Evolutionary conservation across 2,329 filamentous ascomycete species (phyloP), one percentile per base, ranked within the genome.

Genomic region (Didymella lethalis): DNA sequence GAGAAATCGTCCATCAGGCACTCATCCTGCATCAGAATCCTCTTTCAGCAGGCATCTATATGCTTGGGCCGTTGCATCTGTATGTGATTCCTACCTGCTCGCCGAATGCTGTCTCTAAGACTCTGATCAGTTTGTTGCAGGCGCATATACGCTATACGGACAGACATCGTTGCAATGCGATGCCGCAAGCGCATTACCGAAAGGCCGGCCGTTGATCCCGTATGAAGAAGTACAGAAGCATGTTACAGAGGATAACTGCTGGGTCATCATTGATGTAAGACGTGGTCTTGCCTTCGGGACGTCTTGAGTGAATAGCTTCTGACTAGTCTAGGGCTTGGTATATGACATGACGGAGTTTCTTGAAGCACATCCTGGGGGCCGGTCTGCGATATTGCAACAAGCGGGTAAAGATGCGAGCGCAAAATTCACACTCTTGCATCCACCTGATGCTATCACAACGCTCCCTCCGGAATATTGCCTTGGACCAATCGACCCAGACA

Each of bases 161-260:
- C 51, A 54, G 16, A 31, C 26, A 10, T 18, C 43, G 2, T 45
- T 54, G 18, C 51, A 38, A 31, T 54, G 51, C 44, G 51, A 54
- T 18, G 43, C 51, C 41, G 44, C 43, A 20, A 28, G 28, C 2
- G 25, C 14, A 31, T 26, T 31, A 4, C 7, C 18, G 11, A 25
- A 23, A 11, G 18, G 5, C 2, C 43, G 12, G 12, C 11, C 25
- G 2, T 32, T 48, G 25, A 54, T 54, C 16, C 32, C 51, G n/a
- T 54, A 40, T 31, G 51, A 41, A 3, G 51, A 54, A 41, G 51
- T 54, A n/a, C 43, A 41, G 29, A 54, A 54, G 34, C 51, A 54
- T 32, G 34, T 32, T 16, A 40, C 51, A 3, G 43, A 54, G 18
- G 51, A 54, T 12, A 18, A 48, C 18, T 54, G 51, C 34, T 54